Evolutionary conservation across 345 rosid species (phyloP).

Genomic region (Carallia brachiata): DNA sequence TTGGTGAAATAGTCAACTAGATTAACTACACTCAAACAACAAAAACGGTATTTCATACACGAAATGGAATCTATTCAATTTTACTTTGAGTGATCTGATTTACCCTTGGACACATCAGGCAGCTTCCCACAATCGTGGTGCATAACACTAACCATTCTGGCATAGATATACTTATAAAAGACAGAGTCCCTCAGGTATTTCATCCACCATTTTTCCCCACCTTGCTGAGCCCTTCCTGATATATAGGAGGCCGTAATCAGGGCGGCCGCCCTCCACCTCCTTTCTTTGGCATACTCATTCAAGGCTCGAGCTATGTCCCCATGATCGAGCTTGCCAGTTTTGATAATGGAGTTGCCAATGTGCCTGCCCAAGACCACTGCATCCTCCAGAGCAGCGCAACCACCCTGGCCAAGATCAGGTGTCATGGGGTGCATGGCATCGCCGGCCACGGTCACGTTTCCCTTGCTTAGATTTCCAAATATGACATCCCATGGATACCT

Average conservation of each 20-base stretch:
- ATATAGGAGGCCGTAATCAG: slow-evolving; percentile 27
- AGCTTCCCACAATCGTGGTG: slow-evolving; percentile 41
- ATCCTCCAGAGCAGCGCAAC: slow-evolving; percentile 41
- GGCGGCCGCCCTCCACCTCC: slow-evolving; percentile 34
- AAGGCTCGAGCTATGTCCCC: slow-evolving; percentile 19
- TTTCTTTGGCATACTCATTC: slow-evolving; percentile 25
- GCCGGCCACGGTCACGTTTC: slow-evolving; percentile 41
- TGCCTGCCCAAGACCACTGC: slow-evolving; percentile 40
- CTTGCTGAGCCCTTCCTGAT: slow-evolving; percentile 41
- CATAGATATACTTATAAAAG: slow-evolving; percentile 14
- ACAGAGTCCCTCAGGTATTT: slow-evolving; percentile 29
- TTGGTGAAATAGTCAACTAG: too few relatives aligned
- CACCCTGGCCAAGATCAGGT: slow-evolving; percentile 52
- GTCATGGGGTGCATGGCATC: slow-evolving; percentile 63
- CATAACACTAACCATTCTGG: background rate
- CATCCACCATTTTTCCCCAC: slow-evolving; percentile 32
- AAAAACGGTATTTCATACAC: too few relatives aligned
- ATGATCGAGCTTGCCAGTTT: slow-evolving; percentile 3
- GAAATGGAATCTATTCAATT: background rate
- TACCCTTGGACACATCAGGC: slow-evolving; percentile 7
- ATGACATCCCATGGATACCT: slow-evolving; percentile 42
- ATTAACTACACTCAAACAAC: too few relatives aligned
- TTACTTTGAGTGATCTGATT: background rate
- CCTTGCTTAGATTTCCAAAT: slow-evolving; percentile 31
- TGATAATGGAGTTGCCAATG: slow-evolving; percentile 21